Base-by-base conservation (phyloP, 2,329 filamentous ascomycete species). In the Ceratocystis huliohia region DNA sequence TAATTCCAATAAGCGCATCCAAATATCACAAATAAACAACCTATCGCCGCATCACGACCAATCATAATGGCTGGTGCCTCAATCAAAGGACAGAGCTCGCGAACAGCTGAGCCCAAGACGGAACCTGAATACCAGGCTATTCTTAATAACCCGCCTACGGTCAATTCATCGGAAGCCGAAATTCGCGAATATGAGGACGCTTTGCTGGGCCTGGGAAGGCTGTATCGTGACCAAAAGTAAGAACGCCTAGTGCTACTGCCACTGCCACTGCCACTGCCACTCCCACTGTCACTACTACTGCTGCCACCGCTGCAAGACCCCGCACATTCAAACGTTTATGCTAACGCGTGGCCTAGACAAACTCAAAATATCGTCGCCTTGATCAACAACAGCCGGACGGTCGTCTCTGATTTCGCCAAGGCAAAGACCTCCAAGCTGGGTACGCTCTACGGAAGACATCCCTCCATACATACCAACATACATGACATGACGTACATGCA, bases 401-500 rank as follows among this genome's bases (percentile, higher is more conserved):
- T 94, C 57, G 86, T 99, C 70, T 96, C 93, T 67, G 94, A 90
- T 70, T 97, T 99, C 76, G 94, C 94, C 70, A 96, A 97, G 82
- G 94, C 95, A 69, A 99, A 99, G 84, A 97, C 94, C 41, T 90
- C 94, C 66, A 99, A 99, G 79, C 82, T 99, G 69, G 91, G 94
- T 97, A 86, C 70, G 87, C 69, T 57, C 22, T 28, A 28, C 50
- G 13, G 1, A 25, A 64, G 63, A 48, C 53, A 15, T n/a, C 15
- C 28, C 17, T n/a, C 28, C 30, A 10, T 13, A 10, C n/a, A 10
- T 28, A 30, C 5, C 46, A 15, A 10, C 22, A 13, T 22, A 22
- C 10, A 56, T 57, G 46, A 22, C 10, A 56, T 57, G 46, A 65
- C 64, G 25, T 65, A 37, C 41, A 65, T 45, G 53, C 59, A 46